Conservation (phyloP, 768 basidiomycete species). For the Tulasnella sp. region DNA sequence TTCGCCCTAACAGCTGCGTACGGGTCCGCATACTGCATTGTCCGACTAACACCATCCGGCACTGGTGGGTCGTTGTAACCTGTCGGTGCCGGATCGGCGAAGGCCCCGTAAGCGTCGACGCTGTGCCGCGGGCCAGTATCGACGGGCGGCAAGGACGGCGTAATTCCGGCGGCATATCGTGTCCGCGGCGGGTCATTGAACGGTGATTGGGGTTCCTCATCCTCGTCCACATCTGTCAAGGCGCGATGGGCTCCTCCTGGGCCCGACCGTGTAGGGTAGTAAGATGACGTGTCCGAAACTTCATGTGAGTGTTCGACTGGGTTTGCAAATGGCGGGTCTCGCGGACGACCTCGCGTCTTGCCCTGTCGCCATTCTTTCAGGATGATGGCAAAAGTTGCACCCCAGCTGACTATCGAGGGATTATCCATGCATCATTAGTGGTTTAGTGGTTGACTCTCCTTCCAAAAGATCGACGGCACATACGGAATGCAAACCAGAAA, state of each 20-base stretch:
- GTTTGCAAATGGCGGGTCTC: conserved; percentile 68
- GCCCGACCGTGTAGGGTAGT: neutral
- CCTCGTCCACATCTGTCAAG: conserved; percentile 30
- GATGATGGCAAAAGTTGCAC: conserved; percentile 50
- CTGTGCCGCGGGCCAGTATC: conserved; percentile 38
- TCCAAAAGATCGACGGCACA: conserved; percentile 22
- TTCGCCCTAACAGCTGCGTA: conserved; percentile 70
- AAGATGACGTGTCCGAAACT: conserved; percentile 19
- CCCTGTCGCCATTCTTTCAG: conserved; percentile 70
- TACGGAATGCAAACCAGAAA: conserved; percentile 77
- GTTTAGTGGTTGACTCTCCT: neutral
- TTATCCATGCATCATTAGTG: neutral
- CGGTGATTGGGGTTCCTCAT: conserved; percentile 35
- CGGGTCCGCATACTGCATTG: conserved; percentile 90
- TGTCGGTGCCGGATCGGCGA: conserved; percentile 74
- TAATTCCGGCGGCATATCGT: conserved; percentile 23
- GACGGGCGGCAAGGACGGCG: conserved; percentile 18
- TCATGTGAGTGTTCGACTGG: conserved; percentile 31
- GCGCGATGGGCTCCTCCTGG: neutral
- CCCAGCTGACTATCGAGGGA: conserved; percentile 53
- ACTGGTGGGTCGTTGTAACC: conserved; percentile 40
- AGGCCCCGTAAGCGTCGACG: conserved; percentile 84
- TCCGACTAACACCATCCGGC: conserved; percentile 56
- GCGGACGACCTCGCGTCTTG: conserved; percentile 34
- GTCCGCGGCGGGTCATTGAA: conserved; percentile 26